A percentile compares a stretch with the other conserved stretches of the same genome.
Conservation (phyloP, 805 yeast genomes). For the Cyberlindnera suaveolens region DNA sequence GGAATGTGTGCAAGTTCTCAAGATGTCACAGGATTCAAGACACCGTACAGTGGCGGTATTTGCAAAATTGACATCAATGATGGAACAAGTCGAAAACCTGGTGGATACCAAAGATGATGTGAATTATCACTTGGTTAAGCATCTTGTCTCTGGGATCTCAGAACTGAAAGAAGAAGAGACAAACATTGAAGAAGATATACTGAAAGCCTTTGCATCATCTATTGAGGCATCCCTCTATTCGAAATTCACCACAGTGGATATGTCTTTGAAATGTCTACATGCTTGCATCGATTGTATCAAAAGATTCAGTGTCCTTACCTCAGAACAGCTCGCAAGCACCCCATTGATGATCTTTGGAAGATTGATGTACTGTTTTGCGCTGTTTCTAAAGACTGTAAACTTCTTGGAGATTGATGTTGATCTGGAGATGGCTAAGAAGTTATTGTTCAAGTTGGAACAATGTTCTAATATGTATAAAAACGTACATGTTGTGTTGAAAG, state of each 20-base stretch:
- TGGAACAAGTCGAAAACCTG: slow-evolving; percentile 45
- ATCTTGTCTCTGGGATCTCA: slow-evolving; percentile 14
- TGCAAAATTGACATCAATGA: slow-evolving; percentile 49
- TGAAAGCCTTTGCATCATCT: slow-evolving; percentile 18
- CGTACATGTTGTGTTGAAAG: slow-evolving; percentile 18
- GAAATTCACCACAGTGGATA: slow-evolving; percentile 11
- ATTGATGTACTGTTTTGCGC: slow-evolving; percentile 24
- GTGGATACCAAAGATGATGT: slow-evolving; percentile 12
- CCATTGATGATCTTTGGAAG: slow-evolving; percentile 23
- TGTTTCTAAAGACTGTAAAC: slow-evolving; percentile 20
- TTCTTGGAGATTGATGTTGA: slow-evolving; percentile 16
- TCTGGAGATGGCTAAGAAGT: slow-evolving; percentile 7
- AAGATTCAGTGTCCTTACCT: slow-evolving; percentile 10
- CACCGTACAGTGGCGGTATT: slow-evolving; percentile 46
- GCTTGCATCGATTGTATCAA: slow-evolving; percentile 16
- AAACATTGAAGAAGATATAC: slow-evolving; percentile 8
- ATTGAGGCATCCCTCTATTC: slow-evolving; percentile 23
- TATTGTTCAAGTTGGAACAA: slow-evolving; percentile 12
- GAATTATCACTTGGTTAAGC: slow-evolving; percentile 13
- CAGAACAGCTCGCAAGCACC: slow-evolving; percentile 11
- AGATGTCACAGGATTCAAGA: slow-evolving; percentile 25
- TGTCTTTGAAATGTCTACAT: slow-evolving; percentile 17
- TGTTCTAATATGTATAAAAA: slow-evolving; percentile 13
- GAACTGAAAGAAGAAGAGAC: slow-evolving; percentile 4
- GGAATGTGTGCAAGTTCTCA: slow-evolving; percentile 49